Conservation (phyloP, 2,329 filamentous ascomycete species). For the Catunica adiposa region DNA sequence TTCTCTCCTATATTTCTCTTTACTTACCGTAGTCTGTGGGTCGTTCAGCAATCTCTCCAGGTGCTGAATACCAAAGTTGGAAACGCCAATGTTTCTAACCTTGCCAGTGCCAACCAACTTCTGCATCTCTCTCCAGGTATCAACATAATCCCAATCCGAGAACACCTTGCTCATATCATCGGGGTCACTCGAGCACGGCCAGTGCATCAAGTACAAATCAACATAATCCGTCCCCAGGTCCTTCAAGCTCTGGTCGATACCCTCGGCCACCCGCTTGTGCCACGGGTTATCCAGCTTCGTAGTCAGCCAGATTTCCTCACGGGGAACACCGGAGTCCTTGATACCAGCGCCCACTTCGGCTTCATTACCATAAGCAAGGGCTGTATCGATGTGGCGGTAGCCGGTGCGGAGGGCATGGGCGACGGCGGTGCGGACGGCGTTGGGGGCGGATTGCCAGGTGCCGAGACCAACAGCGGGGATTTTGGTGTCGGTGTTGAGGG, state of each 20-base stretch:
- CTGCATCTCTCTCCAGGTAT: constrained; percentile 62
- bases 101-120: constrained; percentile 53
- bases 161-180: constrained; percentile 49
- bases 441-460: constrained; percentile 59
- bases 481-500: constrained; percentile 59
- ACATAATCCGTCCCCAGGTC: constrained; percentile 48
- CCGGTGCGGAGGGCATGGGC: constrained; percentile 49
- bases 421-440: constrained; percentile 55
- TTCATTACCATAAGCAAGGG: constrained; percentile 65
- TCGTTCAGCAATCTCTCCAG: constrained; percentile 60
- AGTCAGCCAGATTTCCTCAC: constrained; percentile 52
- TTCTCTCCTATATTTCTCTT: not conserved
- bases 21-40: constrained; percentile 31
- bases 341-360: constrained; percentile 50
- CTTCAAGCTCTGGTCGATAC: constrained; percentile 41
- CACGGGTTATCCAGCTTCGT: constrained; percentile 72
- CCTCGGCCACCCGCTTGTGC: constrained; percentile 52
- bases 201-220: constrained; percentile 58
- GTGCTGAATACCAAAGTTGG: constrained; percentile 71
- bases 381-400: constrained; percentile 64
- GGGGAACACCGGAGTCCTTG: constrained; percentile 45
- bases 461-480: constrained; percentile 64
- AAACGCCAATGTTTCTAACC: constrained; percentile 67
- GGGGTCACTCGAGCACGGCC: constrained; percentile 49
- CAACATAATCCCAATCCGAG: constrained; percentile 64